phyloP scores from a whole-genome alignment of 169 alveolate species.

The Perkinsus marinus region DNA sequence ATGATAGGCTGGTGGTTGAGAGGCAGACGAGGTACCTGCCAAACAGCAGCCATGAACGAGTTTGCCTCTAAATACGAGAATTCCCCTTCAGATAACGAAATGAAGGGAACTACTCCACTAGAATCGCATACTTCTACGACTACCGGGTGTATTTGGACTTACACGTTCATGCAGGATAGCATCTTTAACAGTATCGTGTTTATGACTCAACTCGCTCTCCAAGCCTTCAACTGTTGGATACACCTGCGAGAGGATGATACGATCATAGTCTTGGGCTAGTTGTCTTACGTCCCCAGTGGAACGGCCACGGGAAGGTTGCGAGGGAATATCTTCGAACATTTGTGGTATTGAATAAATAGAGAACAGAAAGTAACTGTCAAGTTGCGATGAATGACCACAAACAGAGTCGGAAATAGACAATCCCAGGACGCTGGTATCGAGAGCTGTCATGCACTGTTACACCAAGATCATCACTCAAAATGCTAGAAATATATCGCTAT shows the following conservation, averaged over 20 bases:
- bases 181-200: not conserved
- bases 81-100: not conserved
- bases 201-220: not conserved
- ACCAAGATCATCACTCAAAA: no score
- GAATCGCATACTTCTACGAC: no score
- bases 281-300: not conserved
- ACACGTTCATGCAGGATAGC: not conserved
- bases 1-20: not conserved
- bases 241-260: not conserved
- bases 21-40: not conserved
- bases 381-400: no score
- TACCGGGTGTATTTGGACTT: no score
- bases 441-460: not conserved
- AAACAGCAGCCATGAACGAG: not conserved
- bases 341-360: not conserved
- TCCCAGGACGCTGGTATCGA: not conserved
- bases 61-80: not conserved
- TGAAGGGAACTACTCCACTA: not conserved
- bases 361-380: not conserved
- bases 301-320: not conserved
- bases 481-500: not conserved
- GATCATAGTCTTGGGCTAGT: not conserved
- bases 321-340: not conserved
- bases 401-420: not conserved
- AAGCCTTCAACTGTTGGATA: not conserved